Percentiles rank a stretch among this genome's conserved stretches.
phyloP scores from a whole-genome alignment of 768 basidiomycete genomes.

The Cystofilobasidium bisporidii region DNA sequence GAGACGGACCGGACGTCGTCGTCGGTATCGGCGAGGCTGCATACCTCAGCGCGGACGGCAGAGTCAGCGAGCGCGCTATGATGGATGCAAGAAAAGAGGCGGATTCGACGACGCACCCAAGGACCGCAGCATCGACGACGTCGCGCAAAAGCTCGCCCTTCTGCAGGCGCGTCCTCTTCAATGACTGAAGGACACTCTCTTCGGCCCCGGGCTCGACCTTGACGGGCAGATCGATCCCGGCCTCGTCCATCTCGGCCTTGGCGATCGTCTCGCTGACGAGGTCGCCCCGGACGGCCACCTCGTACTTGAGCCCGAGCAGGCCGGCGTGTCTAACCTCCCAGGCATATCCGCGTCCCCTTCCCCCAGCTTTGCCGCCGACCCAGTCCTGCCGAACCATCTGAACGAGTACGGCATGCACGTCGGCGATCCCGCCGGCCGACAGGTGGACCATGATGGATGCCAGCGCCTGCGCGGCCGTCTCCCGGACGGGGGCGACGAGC shows the following conservation, averaged over 20 bases:
- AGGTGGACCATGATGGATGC: slow-evolving; percentile 82
- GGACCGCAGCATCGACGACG: slow-evolving; percentile 79
- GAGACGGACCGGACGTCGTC: slow-evolving; percentile 96
- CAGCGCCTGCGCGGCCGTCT: slow-evolving; percentile 87
- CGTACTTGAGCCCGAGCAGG: slow-evolving; percentile 90
- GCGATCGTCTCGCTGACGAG: slow-evolving; percentile 47
- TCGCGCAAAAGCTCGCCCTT: slow-evolving; percentile 53
- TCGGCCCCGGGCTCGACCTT: slow-evolving; percentile 22
- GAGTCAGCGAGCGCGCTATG: neutral
- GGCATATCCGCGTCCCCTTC: slow-evolving; percentile 48
- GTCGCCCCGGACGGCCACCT: slow-evolving; percentile 85
- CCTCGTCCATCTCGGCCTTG: slow-evolving; percentile 30
- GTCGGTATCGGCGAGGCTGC: slow-evolving; percentile 77
- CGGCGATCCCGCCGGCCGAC: slow-evolving; percentile 64
- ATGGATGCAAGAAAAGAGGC: neutral
- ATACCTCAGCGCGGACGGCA: neutral
- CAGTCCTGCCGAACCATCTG: slow-evolving; percentile 92
- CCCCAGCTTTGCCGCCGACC: slow-evolving; percentile 33
- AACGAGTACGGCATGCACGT: slow-evolving; percentile 72
- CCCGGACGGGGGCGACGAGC: slow-evolving; percentile 92
- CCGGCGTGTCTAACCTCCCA: slow-evolving; percentile 99
- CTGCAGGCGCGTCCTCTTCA: slow-evolving; percentile 24
- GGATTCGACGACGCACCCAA: slow-evolving; percentile 55
- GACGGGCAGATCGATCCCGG: slow-evolving; percentile 32
- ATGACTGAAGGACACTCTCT: no score